Conservation (phyloP, 1,139 yeast genomes). For the Suhomyces coccinellae region DNA sequence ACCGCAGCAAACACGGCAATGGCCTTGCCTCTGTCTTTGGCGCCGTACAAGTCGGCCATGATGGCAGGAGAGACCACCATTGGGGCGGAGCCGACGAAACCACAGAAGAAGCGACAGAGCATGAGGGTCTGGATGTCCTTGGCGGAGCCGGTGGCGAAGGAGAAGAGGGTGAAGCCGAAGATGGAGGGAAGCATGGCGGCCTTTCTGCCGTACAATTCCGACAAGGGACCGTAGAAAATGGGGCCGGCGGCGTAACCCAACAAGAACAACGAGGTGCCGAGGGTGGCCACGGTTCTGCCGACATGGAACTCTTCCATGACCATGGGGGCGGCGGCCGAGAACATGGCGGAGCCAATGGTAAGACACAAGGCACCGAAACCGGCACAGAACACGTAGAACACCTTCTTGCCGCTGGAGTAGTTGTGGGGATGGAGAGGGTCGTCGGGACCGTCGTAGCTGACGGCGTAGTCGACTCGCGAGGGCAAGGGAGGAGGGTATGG, state of each 20-base stretch:
- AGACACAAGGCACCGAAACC: constrained; percentile 34
- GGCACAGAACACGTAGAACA: constrained; percentile 16
- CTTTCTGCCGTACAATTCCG: constrained; percentile 74
- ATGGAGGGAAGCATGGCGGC: constrained; percentile 53
- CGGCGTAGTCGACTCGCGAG: constrained; percentile 50
- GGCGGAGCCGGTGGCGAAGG: constrained; percentile 72
- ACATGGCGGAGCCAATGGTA: constrained; percentile 69
- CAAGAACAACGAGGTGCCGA: constrained; percentile 72
- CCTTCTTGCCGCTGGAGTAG: constrained; percentile 48
- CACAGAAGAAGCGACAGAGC: constrained; percentile 74
- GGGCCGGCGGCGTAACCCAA: constrained; percentile 86
- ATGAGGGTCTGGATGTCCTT: constrained; percentile 71
- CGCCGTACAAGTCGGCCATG: constrained; percentile 72
- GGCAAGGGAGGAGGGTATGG: constrained; percentile 55
- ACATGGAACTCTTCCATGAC: constrained; percentile 49
- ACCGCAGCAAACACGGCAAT: constrained; percentile 62
- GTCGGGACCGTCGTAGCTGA: constrained; percentile 58
- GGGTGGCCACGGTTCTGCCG: constrained; percentile 54
- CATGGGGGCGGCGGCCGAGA: constrained; percentile 49
- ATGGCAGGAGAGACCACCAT: constrained; percentile 82
- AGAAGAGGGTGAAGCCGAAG: constrained; percentile 58
- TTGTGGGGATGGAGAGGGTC: constrained; percentile 67
- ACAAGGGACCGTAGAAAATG: constrained; percentile 75
- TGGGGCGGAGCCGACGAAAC: constrained; percentile 77
- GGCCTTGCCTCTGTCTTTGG: constrained; percentile 67